Conservation (phyloP, 306 rosid genomes). For the Fragaria nilgerrensis region DNA sequence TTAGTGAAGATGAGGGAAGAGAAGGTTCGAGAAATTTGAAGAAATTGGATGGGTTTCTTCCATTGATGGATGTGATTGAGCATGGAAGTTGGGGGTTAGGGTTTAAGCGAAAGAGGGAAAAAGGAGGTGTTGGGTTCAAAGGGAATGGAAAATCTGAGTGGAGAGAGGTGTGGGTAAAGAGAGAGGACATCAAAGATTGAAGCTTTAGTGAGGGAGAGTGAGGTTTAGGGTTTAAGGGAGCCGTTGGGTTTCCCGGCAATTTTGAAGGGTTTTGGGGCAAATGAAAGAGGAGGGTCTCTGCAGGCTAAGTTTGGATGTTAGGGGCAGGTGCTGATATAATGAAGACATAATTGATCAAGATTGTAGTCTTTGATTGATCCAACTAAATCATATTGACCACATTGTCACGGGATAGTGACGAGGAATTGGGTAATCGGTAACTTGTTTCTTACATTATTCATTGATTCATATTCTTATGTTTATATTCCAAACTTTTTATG, state of each 20-base stretch:
- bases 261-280: slow-evolving; percentile 22
- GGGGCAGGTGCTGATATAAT: not conserved
- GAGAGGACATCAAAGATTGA: not conserved
- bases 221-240: slow-evolving; percentile 35
- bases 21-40: slow-evolving; percentile 20
- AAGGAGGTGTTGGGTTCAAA: not conserved
- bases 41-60: slow-evolving; percentile 18
- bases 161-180: not conserved
- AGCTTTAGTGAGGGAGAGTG: not conserved
- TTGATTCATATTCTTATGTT: too few species aligned
- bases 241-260: slow-evolving; percentile 44
- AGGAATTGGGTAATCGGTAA: too few species aligned
- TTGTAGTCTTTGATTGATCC: too few species aligned
- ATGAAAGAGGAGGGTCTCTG: not conserved
- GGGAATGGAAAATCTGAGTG: not conserved
- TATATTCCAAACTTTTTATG: too few species aligned
- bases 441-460: too few species aligned
- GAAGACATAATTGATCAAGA: too few species aligned
- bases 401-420: too few species aligned
- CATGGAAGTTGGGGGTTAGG: slow-evolving; percentile 39
- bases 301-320: not conserved
- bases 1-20: slow-evolving; percentile 29
- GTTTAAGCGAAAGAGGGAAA: not conserved
- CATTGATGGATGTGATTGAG: slow-evolving; percentile 32
- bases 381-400: too few species aligned